These are phyloP conservation scores for Alternaria postmessia DNA, from an alignment of 2,329 filamentous ascomycete genomes.

Conservation along the genomic window DNA sequence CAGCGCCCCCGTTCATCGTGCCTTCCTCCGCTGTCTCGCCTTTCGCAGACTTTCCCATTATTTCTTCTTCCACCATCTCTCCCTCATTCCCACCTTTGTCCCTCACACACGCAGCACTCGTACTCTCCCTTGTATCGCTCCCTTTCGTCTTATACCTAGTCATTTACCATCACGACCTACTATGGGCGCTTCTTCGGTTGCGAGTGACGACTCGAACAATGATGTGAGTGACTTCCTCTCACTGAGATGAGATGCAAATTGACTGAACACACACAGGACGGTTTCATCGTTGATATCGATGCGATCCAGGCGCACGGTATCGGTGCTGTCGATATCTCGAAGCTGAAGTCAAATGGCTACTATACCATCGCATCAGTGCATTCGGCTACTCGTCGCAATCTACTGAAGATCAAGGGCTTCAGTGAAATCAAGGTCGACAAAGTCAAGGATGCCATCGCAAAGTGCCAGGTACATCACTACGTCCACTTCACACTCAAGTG, in stretches of 20 bases:
- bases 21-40: conserved; percentile 12
- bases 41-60: conserved; percentile 1
- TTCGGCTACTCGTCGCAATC: conserved; percentile 65
- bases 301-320: conserved; percentile 72
- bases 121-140: conserved; percentile 14
- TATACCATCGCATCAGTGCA: conserved; percentile 70
- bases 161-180: conserved; percentile 8
- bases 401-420: conserved; percentile 74
- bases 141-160: conserved; percentile 8
- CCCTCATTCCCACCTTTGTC: background rate
- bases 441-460: conserved; percentile 71
- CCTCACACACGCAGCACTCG: background rate
- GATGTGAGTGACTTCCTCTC: conserved; percentile 51
- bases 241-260: background rate
- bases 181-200: conserved; percentile 59
- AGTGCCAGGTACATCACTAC: conserved; percentile 60
- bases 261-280: conserved; percentile 48
- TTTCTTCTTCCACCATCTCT: background rate
- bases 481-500: background rate
- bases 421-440: conserved; percentile 76
- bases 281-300: conserved; percentile 72
- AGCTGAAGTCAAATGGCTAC: conserved; percentile 69
- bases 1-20: conserved; percentile 21
- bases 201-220: conserved; percentile 60
- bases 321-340: conserved; percentile 70